Base-by-base conservation (phyloP, 2,329 filamentous ascomycete species). In the Ophiocordyceps camponoti-rufipedis region DNA sequence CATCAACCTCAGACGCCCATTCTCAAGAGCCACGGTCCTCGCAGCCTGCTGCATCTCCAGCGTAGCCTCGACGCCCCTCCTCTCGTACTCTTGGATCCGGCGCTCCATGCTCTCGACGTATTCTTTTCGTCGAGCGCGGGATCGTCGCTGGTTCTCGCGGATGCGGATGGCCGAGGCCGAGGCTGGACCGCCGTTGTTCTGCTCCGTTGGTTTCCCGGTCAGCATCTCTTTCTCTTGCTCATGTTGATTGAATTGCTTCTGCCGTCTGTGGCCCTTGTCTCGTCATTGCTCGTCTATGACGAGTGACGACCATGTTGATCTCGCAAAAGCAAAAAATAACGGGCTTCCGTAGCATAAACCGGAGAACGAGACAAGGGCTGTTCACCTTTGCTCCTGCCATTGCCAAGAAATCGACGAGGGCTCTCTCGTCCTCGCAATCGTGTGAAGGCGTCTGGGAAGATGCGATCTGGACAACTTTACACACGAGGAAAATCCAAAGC, bases 21-120 rank as follows among this genome's bases (percentile, higher is more conserved):
- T 76, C 51, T 72, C 68, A 29, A 62, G 53, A 14, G 64, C 66
- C 16, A 75, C 70, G 46, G 58, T 61, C 19, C 69, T 64, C 5
- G 72, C 72, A 1, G 68, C 69, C 28, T 61, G 62, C 55, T 76
- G 73, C 66, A 77, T 71, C 53, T 71, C 68, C 11, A 68, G 52
- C 3, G 68, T 69, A 5, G 72, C 72, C 46, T 66, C 61, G 14
- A 69, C 62, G 19, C 67, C 71, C 5, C 57, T 61, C n/a, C 56
- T 57, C 57, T 74, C 69, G 53, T 67, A 69, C 28, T 68, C 66
- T 18, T 61, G 61, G 32, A 75, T 49, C 41, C 63, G 63, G 19
- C 53, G 58, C 53, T 72, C 68, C 48, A 77, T 59, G 13, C 62
- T 61, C 44, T 67, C 63, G 46, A 74, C 57, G 47, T 69, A 68